A percentile compares a stretch with the other conserved stretches of the same genome.
phyloP scores from a whole-genome alignment of 352 stramenopile genomes.

The Globisporangium takayamanum region DNA sequence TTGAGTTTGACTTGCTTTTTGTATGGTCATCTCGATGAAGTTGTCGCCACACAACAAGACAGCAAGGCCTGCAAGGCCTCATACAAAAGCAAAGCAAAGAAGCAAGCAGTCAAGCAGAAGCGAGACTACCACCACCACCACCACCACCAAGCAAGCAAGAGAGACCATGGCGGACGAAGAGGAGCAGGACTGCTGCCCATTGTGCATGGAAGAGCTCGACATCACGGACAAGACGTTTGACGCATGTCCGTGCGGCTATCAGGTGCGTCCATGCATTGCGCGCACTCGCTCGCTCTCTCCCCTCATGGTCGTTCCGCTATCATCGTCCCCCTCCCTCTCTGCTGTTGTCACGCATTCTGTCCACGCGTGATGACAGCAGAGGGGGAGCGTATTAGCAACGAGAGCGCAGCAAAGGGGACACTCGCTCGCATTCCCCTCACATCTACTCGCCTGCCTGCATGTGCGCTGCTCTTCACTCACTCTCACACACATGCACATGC shows the following conservation, averaged over 20 bases:
- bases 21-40: neutral
- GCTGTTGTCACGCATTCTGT: neutral
- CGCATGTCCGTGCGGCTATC: conserved; percentile 98
- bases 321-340: neutral
- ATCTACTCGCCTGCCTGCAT: neutral
- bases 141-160: neutral
- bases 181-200: conserved; percentile 91
- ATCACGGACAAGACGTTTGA: conserved; percentile 98
- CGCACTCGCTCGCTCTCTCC: neutral
- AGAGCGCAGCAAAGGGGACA: neutral
- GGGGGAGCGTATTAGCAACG: too few relatives aligned
- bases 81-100: neutral
- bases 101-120: neutral
- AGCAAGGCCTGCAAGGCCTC: neutral
- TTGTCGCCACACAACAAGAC: neutral
- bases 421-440: neutral
- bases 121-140: neutral
- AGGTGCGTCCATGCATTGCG: conserved; percentile 36
- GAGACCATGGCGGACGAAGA: conserved; percentile 62
- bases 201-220: conserved; percentile 99
- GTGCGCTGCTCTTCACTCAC: neutral
- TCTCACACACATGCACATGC: neutral
- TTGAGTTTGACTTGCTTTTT: neutral
- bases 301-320: neutral
- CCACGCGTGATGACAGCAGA: too few relatives aligned